Base-by-base conservation (phyloP, 352 stramenopile species). In the Pythium grandisporangium region DNA sequence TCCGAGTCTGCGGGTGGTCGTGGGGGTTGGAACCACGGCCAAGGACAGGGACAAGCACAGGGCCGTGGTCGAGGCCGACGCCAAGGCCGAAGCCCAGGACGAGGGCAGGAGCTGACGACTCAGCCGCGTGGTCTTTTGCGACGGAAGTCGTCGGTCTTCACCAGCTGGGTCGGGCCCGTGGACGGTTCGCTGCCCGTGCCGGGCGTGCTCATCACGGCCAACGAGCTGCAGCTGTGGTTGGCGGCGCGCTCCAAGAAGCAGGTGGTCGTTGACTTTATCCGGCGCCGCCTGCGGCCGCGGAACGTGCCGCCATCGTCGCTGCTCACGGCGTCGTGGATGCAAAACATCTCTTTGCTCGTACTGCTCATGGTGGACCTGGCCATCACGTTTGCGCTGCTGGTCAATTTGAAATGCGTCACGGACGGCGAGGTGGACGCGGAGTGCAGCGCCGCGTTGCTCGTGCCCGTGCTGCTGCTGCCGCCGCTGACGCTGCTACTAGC, bases 391-490 rank as follows among this genome's bases (percentile, higher is more conserved):
- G 73, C 71, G 35, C 83, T 85, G 39, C 61, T 90, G 30, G 73
- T 82, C 14, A 90, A 90, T 44, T 52, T 90, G 19, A 82, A 84
- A 44, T 90, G 76, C 35, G 76, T 87, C 21, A 82, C 68, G 14
- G 50, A 90, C 39, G 77, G 77, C 10, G 63, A 80, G 40, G 70
- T 87, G 17, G 71, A 87, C 23, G 53, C 63, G 10, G 50, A 84
- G 40, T 90, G 77, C 49, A 84, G 60, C 26, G 73, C 70, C n/a
- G 67, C 58, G 4, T 79, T 90, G 44, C 70, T 90, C 51, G 61
- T 84, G 11, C 77, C 77, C 3, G 74, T 90, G 37, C 37, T 90
- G 37, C 39, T 90, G 24, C 40, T 84, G 13, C 75, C 75, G 22
- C 77, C 77, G 17, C 58, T 91, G 20, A 74, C 74, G 30, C 56